These are phyloP conservation scores for Paraconiothyrium brasiliense DNA, from an alignment of 2,329 filamentous ascomycete genomes.

Conservation along the genomic window DNA sequence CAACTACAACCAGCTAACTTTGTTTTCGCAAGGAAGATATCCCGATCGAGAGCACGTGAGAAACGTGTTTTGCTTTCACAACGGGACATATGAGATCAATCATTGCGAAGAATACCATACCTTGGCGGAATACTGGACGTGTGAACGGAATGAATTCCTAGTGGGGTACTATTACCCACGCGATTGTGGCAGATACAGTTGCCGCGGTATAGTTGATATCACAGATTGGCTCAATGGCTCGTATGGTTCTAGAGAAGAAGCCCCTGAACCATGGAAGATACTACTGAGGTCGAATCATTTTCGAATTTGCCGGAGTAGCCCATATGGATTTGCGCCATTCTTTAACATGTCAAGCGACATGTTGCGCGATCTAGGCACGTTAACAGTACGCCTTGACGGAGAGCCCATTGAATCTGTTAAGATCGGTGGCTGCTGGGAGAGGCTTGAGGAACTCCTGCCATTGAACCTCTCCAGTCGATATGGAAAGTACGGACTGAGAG, in stretches of 20 bases:
- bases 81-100: not conserved
- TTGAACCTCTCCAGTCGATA: constrained; percentile 11
- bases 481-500: constrained; percentile 13
- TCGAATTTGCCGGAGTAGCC: constrained; percentile 12
- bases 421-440: constrained; percentile 3
- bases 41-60: not conserved
- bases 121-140: constrained; percentile 17
- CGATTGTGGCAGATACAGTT: not conserved
- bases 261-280: not conserved
- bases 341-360: not conserved
- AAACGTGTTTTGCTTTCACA: not conserved
- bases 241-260: not conserved
- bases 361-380: not conserved
- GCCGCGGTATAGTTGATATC: not conserved
- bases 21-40: not conserved
- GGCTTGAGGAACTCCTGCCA: constrained; percentile 10
- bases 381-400: constrained; percentile 20
- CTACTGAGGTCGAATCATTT: constrained; percentile 8
- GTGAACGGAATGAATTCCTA: not conserved
- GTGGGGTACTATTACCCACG: not conserved
- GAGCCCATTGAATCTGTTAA: constrained; percentile 12
- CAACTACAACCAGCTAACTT: not conserved
- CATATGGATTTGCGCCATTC: constrained; percentile 14
- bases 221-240: not conserved
- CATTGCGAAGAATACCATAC: constrained; percentile 16